A percentile compares a stretch with the other conserved stretches of the same genome.
Evolutionary conservation across 208 protist genomes (phyloP).

Genomic region (Herpetomonas samuelpessoai): DNA sequence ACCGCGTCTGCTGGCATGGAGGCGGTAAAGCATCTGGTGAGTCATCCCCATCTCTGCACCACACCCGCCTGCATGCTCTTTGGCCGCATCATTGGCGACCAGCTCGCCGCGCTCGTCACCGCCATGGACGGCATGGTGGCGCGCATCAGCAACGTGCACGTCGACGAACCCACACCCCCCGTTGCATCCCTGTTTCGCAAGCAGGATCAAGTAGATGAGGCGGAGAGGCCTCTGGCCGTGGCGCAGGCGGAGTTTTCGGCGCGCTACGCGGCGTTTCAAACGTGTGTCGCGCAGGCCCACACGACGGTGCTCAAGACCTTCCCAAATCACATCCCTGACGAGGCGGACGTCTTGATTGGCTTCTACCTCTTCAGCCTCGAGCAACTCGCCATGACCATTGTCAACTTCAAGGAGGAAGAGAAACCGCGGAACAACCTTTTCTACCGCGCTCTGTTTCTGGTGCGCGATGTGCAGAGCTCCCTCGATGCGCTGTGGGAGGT

Average conservation of each 20-base stretch:
- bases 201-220: slow-evolving; percentile 53
- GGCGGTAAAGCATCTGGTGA: slow-evolving; percentile 67
- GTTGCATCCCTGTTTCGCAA: slow-evolving; percentile 47
- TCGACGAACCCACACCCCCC: slow-evolving; percentile 43
- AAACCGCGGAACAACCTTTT: slow-evolving; percentile 42
- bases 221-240: slow-evolving; percentile 1
- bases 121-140: slow-evolving; percentile 80
- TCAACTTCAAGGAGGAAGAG: slow-evolving; percentile 48
- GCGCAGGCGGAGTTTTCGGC: neutral
- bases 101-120: slow-evolving; percentile 43
- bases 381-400: slow-evolving; percentile 60
- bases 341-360: slow-evolving; percentile 77
- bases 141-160: slow-evolving; percentile 58
- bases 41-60: slow-evolving; percentile 47
- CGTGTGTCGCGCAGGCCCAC: slow-evolving; percentile 40
- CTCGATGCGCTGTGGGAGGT: slow-evolving; percentile 41
- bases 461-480: slow-evolving; percentile 60
- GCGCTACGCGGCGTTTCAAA: neutral
- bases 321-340: slow-evolving; percentile 68
- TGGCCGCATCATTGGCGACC: slow-evolving; percentile 38
- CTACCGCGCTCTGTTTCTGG: slow-evolving; percentile 39
- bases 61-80: slow-evolving; percentile 66
- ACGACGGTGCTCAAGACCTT: slow-evolving; percentile 75
- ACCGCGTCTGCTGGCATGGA: slow-evolving; percentile 67
- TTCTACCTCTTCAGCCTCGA: slow-evolving; percentile 84